Base-by-base conservation (phyloP, 140 eudicot species). In the Oenanthe javanica region DNA sequence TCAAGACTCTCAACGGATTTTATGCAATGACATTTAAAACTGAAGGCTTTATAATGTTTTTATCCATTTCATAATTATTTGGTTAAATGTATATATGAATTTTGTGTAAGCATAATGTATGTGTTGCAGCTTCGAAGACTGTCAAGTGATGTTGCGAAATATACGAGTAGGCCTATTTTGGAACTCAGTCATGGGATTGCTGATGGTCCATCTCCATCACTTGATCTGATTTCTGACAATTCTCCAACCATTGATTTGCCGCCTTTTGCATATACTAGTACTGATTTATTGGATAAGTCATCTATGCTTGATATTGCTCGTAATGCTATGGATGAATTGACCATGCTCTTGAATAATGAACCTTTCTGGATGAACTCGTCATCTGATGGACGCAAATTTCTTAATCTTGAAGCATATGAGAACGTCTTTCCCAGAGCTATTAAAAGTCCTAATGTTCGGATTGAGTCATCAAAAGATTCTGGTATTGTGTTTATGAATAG, bases 161-260 rank as follows among this genome's bases (percentile, higher is more conserved):
- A 86, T 85, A 91, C 86, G 69, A 95, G 97, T 36, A 82, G 91
- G 82, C 98, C 97, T 3, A 83, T 91, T 82, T 84, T 89, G 54
- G 94, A 89, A 75, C 87, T 90, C 23, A 89, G 90, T 84, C 89
- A 90, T 16, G 90, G 89, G 80, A 77, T 61, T 49, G 79, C 69
- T 16, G 89, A 54, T 54, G 57, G 89, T 45, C 87, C 91, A 16
- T 85, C 94, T 45, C 87, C 91, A 16, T 85, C 94, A 3, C 91
- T 85, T 78, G 96, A 87, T 55, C 89, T 87, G 49, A 85, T 90
- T 1, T 83, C 92, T 0, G 86, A 89, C 25, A 79, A 82, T 47
- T 67, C 85, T 49, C 23, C 82, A 5, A 46, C 66, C 19, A 80
- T 79, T 66, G 89, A 84, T 0, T 79, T 51, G 77, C 72, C 78